Evolutionary conservation across 139 green algal species (phyloP).

Genomic region (Micromonas pusilla): DNA sequence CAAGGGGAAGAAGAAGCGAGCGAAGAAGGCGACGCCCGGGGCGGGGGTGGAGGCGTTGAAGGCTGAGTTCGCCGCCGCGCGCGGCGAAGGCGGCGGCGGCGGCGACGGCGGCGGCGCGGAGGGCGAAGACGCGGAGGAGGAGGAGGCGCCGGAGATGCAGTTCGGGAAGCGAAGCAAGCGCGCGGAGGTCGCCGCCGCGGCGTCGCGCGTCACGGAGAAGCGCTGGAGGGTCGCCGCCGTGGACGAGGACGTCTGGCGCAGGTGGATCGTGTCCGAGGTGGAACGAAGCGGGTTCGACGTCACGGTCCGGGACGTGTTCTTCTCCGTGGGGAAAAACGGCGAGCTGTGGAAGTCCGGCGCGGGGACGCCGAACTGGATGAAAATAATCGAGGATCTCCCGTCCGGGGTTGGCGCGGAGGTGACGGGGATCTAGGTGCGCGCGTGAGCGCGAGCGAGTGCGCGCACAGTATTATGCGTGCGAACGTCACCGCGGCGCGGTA

Average conservation of each 20-base stretch:
- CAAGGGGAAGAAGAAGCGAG: not conserved
- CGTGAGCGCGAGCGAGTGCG: not conserved
- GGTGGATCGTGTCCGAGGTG: slow-evolving; percentile 18
- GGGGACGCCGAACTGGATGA: slow-evolving; percentile 18
- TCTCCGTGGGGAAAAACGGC: slow-evolving; percentile 9
- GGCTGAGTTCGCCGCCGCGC: not conserved
- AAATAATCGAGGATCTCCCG: slow-evolving; percentile 10
- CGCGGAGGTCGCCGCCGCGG: not conserved
- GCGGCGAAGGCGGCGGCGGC: no score
- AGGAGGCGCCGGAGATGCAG: not conserved
- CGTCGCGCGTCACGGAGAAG: not conserved
- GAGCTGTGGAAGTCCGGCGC: slow-evolving; percentile 18
- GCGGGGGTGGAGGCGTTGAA: not conserved
- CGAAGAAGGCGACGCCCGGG: not conserved
- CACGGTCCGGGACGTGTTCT: slow-evolving; percentile 20
- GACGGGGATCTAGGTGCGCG: not conserved
- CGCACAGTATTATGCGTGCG: not conserved
- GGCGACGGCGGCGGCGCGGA: not conserved
- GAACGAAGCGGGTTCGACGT: slow-evolving; percentile 11
- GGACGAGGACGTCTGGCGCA: slow-evolving; percentile 2
- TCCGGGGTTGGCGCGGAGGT: not conserved
- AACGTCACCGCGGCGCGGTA: not conserved
- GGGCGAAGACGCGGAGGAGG: not conserved
- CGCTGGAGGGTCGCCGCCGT: not conserved
- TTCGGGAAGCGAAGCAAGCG: slow-evolving; percentile 6